Base-by-base conservation (phyloP, 179 eudicot genomes). In the Sideroxylon spinosum region DNA sequence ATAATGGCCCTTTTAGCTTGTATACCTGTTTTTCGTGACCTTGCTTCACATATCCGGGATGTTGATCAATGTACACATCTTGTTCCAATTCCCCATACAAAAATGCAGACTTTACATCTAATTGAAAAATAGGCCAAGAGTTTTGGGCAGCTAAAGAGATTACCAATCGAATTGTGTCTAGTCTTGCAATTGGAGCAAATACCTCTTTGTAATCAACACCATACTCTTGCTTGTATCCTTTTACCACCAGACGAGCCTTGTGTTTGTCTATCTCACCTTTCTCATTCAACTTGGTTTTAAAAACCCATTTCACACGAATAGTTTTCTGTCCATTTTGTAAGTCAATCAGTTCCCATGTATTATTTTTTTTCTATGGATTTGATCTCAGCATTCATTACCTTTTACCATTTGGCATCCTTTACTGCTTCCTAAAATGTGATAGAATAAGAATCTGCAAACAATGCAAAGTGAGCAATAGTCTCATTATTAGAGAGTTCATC, bases 261-360 rank as follows among this genome's bases (percentile, higher is more conserved):
- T 70, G 46, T 23, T 70, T 70, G 56, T 70, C 57, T 17, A 70
- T 25, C 10, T 70, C 74, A 8, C 63, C 63, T 4, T 59, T 59
- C 20, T 59, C 63, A 23, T 59, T 59, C 7, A 59, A 9, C 19
- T 70, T 70, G 48, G 74, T 70, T 23, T 70, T 70, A 26, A 13
- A 17, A 3, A 70, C 55, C 55, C 55, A 70, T 6, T 50, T 50
- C 7, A 50, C 55, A 7, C 55, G 3, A 50, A 50, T 50, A 12
- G 13, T 50, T 6, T 37, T 70, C 26, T 70, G 74, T 8, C 74
- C 74, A 16, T 68, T 68, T 11, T 53, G 50, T 2, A 68, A n/a
- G 37, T 68, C 53, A 8, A 20, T 0, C 9, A 68, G 20, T 9
- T 68, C 50, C 50, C 73, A 68, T 10, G 53, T 68, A 2, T 68